phyloP scores from a whole-genome alignment of 164 flowering plant genomes.

The Houttuynia cordata region DNA sequence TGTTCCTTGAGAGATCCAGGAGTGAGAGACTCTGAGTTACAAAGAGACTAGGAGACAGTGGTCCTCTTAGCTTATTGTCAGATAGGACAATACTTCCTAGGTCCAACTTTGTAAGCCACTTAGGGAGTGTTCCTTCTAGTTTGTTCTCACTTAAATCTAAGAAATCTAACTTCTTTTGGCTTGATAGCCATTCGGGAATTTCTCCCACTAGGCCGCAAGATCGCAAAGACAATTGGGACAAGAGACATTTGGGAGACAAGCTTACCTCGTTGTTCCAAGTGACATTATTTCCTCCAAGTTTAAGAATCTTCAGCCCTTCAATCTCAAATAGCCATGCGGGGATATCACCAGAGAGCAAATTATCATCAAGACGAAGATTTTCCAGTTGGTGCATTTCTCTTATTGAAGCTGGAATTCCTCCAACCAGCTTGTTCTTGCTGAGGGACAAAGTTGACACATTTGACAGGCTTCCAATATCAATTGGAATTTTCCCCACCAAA shows the following conservation, averaged over 20 bases:
- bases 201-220: constrained; percentile 27
- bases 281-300: constrained; percentile 36
- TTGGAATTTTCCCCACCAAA: constrained; percentile 28
- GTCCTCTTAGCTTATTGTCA: constrained; percentile 31
- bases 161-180: constrained; percentile 22
- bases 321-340: constrained; percentile 35
- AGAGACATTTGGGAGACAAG: constrained; percentile 19
- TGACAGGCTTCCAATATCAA: constrained; percentile 24
- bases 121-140: constrained; percentile 29
- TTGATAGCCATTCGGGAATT: constrained; percentile 39
- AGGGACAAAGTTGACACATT: constrained; percentile 23
- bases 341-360: constrained; percentile 29
- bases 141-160: constrained; percentile 41
- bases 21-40: constrained; percentile 23
- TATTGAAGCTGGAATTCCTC: constrained; percentile 29
- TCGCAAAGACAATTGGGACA: constrained; percentile 20
- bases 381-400: constrained; percentile 18
- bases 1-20: constrained; percentile 31
- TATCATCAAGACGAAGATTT: constrained; percentile 23
- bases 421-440: constrained; percentile 27
- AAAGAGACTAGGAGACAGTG: constrained; percentile 30
- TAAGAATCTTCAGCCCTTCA: constrained; percentile 14
- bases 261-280: constrained; percentile 24
- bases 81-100: constrained; percentile 24
- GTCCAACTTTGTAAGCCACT: constrained; percentile 29